Evolutionary conservation across 805 yeast genomes (phyloP), one percentile per base, ranked within the genome.

Genomic region (Torulaspora franciscae): DNA sequence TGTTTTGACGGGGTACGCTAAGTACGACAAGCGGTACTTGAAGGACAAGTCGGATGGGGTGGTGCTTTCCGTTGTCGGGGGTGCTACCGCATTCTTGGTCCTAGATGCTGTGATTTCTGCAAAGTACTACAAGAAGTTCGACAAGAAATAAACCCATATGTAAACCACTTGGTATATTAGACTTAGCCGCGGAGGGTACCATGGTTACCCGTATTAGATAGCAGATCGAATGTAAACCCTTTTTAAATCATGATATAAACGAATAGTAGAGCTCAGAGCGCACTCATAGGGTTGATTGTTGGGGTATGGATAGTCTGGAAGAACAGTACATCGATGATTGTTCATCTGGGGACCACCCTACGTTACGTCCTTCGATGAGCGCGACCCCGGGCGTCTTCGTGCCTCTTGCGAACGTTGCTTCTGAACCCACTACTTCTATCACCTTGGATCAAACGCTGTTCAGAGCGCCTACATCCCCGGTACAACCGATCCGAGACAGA

Each of bases 51-150:
- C 73, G 14, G 77, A 76, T 58, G 67, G 65, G 32, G 68, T 68
- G 42, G 76, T 78, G 26, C 73, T 75, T 45, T 59, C 73, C 28
- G 76, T 77, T 46, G 76, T 78, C 2, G 72, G 77, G 8, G 72
- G 79, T 28, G 66, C 76, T 29, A 71, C 79, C 13, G 83, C 80
- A 5, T 68, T 77, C 43, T 70, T 80, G 29, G 70, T 75, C 45
- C 66, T 75, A 42, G 85, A 81, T 59, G 79, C 77, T 2, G 70
- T 65, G 49, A 65, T 79, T 48, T 78, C 80, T 59, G 67, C 67
- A 51, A 73, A 70, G 55, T 77, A 72, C 62, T 80, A 79, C 58
- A 72, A 79, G 41, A 72, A 75, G 64, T 77, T 73, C 61, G 75
- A 75, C 56, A 74, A 75, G 65, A 65, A 63, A 45, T 30, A 30